phyloP scores from a whole-genome alignment of 176 grass and related monocot species.

The Oropetium thomaeum region DNA sequence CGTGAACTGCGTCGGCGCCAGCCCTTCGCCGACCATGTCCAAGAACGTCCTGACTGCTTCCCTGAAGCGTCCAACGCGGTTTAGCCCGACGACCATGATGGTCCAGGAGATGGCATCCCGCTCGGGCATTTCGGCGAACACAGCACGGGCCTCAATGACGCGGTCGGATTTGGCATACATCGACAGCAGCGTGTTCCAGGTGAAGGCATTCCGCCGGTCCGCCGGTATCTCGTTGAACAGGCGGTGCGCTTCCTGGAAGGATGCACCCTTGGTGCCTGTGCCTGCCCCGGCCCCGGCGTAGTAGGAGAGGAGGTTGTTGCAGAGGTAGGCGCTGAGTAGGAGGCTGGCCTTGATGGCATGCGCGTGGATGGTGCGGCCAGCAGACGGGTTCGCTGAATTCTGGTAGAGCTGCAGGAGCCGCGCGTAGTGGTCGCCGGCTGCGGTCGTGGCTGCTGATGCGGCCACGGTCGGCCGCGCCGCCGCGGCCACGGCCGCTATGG shows the following conservation, averaged over 20 bases:
- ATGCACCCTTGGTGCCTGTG: neutral
- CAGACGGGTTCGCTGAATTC: constrained; percentile 10
- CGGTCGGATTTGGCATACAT: constrained; percentile 51
- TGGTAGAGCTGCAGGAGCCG: constrained; percentile 52
- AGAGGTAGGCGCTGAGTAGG: constrained; percentile 55
- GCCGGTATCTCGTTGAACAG: constrained; percentile 58
- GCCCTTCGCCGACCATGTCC: constrained; percentile 56
- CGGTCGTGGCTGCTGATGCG: too few species aligned
- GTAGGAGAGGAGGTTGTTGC: constrained; percentile 71
- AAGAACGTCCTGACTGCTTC: constrained; percentile 48
- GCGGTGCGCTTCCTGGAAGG: constrained; percentile 28
- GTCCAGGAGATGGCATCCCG: constrained; percentile 77
- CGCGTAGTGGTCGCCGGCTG: constrained; percentile 36
- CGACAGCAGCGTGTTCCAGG: constrained; percentile 76
- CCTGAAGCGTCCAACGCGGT: constrained; percentile 44
- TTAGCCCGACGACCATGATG: constrained; percentile 69
- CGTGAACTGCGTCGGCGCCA: constrained; percentile 61
- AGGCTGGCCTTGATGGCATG: constrained; percentile 68
- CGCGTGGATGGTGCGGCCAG: constrained; percentile 61
- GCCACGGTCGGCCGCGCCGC: constrained; percentile 16
- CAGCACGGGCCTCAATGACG: constrained; percentile 22
- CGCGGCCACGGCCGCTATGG: constrained; percentile 4
- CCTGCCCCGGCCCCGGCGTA: constrained; percentile 35
- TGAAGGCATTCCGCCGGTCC: constrained; percentile 50
- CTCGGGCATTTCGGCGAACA: constrained; percentile 82